Evolutionary conservation across 192 early-diverging fungal species (phyloP), one percentile per base, ranked within the genome.

Genomic region (Backusella liffmaniae): DNA sequence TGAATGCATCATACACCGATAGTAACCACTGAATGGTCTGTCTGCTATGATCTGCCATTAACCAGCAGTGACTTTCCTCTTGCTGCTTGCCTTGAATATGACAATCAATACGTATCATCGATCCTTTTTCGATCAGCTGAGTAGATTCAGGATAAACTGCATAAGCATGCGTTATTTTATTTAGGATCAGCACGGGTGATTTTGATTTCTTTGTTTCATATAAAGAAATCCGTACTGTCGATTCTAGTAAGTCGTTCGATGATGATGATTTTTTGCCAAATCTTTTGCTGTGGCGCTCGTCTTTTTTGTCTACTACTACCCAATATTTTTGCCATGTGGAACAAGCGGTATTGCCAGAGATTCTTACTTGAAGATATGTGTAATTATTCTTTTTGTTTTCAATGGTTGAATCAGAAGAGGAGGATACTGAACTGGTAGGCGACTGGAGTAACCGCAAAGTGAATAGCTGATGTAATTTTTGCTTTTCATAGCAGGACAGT

Each of bases 391-490:
- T 86, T 65, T 44, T 84, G 68, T 86, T 86, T 74, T 84, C 88
- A 18, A 85, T 83, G 30, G 76, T 82, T 4, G 62, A 67, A 10
- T 53, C n/a, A 4, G 70, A 29, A 41, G 72, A 51, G 8, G 66
- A 65, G 16, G 72, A 36, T 26, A 34, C 1, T 16, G n/a, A 44
- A 15, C 42, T 21, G 18, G 75, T 70, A 21, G 36, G 67, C 1
- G 35, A 30, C 3, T 41, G 46, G 13, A 90, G 46, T 1, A 90
- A 70, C 1, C 85, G 88, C 6, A 88, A 82, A 10, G 94, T 92
- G 65, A 92, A 95, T 71, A 89, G 86, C 77, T 94, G 92, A 74
- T 95, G 90, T 13, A 95, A 84, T 77, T 91, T 88, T 30, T 88
- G 83, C 10, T 87, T 86, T 78, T 95, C 94, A 71, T 89, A 95